Percentiles rank a stretch among this genome's conserved stretches.
phyloP scores from a whole-genome alignment of 306 rosid genomes.

The Pachyrhizus erosus region DNA sequence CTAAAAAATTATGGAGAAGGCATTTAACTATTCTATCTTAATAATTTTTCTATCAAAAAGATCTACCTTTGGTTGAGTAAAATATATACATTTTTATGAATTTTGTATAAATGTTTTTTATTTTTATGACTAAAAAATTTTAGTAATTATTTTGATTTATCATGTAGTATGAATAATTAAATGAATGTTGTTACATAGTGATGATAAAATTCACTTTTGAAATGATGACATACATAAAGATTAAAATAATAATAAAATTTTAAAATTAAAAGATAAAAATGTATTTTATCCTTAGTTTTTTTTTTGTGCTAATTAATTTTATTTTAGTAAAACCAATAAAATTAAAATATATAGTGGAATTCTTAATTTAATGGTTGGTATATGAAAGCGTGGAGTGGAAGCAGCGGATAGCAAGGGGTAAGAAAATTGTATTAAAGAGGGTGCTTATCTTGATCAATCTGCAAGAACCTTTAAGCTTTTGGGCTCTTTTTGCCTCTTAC shows the following conservation, averaged over 20 bases:
- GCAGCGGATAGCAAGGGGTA: neutral
- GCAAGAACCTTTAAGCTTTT: constrained; percentile 62
- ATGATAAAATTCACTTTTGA: neutral
- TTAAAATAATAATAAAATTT: too few species aligned
- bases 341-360: constrained; percentile 23
- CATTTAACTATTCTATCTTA: neutral
- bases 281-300: too few species aligned
- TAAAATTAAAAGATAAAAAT: too few species aligned
- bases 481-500: constrained; percentile 30
- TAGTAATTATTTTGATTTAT: neutral
- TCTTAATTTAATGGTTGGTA: constrained; percentile 41
- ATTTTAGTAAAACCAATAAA: too few species aligned
- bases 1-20: neutral
- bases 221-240: neutral
- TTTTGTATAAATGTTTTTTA: too few species aligned
- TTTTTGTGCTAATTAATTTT: too few species aligned
- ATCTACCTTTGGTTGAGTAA: too few species aligned
- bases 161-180: neutral
- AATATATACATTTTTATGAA: too few species aligned
- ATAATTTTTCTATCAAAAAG: too few species aligned
- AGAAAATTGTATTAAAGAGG: constrained; percentile 31
- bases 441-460: constrained; percentile 59
- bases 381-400: constrained; percentile 20
- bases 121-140: too few species aligned
- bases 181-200: neutral